Evolutionary conservation across 179 eudicot species (phyloP), one percentile per base, ranked within the genome.

Genomic region (Vitellaria paradoxa): DNA sequence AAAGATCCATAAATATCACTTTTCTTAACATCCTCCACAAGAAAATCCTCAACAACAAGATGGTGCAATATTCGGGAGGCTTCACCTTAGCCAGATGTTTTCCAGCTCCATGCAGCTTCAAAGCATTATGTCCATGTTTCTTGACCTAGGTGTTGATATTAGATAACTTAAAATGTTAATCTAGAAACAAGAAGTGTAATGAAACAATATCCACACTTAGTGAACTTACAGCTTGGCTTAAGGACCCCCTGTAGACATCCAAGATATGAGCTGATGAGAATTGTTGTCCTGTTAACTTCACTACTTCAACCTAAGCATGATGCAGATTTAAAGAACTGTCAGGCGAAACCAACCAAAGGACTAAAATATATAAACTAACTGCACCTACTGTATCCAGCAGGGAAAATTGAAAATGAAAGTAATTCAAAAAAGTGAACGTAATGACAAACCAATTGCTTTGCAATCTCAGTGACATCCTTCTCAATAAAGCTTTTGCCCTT

Each of bases 201-300:
- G 10, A 59, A 67, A 37, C 17, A 20, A 74, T 63, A 61, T 47
- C 15, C 23, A 75, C 40, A 4, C 12, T 46, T 50, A n/a, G 0
- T 73, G 53, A 64, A 77, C 87, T 63, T 94, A 96, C 99, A 90
- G 83, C 80, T 88, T 96, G 98, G 90, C 82, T 91, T 72, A 91
- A 83, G 81, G 99, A 91, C 71, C 99, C 99, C 75, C 91, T 86
- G 86, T 87, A 96, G 78, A 96, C 96, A 87, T 96, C 99, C 84
- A 96, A 84, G 68, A 93, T 89, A 77, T 96, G 98, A 71, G 99
- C 87, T 66, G 99, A 83, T 63, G 99, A 90, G 81, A 87, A 91
- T 50, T 86, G 82, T 78, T 96, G 96, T 69, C 91, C 73, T 69
- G 91, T 82, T 78, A 82, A 85, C 89, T 86, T 96, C 72, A 96